Percentiles rank a stretch among this genome's conserved stretches.
phyloP scores from a whole-genome alignment of 1,284 basidiomycete genomes.

The Ceratobasidium sp. region DNA sequence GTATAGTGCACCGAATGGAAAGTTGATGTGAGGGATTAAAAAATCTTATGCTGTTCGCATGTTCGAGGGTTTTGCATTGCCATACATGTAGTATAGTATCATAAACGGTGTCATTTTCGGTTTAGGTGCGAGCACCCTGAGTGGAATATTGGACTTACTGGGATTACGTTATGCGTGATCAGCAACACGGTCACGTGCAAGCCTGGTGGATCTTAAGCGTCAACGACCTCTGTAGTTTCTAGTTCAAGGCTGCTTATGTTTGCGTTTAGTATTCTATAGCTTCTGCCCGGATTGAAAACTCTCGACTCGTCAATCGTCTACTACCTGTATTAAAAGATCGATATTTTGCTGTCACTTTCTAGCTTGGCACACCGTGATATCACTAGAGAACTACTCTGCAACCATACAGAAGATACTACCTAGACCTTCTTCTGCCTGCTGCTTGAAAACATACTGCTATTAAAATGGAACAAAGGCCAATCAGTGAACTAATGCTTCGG shows the following conservation, averaged over 20 bases:
- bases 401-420: neutral
- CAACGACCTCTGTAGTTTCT: neutral
- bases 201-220: neutral
- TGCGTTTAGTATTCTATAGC: neutral
- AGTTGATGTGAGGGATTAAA: conserved; percentile 42
- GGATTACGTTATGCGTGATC: neutral
- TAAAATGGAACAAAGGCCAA: conserved; percentile 34
- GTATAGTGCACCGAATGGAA: conserved; percentile 55
- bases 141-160: neutral
- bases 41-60: neutral
- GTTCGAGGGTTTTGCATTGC: conserved; percentile 18
- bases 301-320: neutral
- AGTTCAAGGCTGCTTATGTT: neutral
- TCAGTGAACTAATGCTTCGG: conserved; percentile 38
- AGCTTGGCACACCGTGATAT: too few species aligned
- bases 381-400: neutral
- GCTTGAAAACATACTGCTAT: neutral
- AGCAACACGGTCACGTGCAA: neutral
- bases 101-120: neutral
- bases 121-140: neutral
- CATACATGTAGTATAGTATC: conserved; percentile 4
- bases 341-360: neutral
- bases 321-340: neutral
- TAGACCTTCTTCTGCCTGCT: neutral
- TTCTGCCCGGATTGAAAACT: neutral